Evolutionary conservation across 352 stramenopile species (phyloP).

Genomic region (Phytophthora cajani): DNA sequence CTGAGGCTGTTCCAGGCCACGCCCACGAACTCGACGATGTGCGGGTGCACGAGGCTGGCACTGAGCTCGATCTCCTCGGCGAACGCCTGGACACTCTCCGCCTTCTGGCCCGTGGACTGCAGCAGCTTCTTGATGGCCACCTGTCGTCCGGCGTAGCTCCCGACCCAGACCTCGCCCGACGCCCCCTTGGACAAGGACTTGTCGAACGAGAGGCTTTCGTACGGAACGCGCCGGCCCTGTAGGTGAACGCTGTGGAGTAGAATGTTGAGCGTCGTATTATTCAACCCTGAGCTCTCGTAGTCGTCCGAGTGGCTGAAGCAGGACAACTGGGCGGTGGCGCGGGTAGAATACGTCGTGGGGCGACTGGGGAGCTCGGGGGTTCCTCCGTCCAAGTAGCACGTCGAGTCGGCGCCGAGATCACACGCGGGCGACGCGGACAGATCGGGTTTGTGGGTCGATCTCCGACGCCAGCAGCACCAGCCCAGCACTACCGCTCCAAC

Average conservation of each 20-base stretch:
- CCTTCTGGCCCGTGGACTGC: slow-evolving; percentile 33
- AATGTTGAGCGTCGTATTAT: slow-evolving; percentile 25
- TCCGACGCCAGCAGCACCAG: slow-evolving; percentile 14
- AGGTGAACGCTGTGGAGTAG: slow-evolving; percentile 24
- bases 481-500: background rate
- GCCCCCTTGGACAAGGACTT: slow-evolving; percentile 37
- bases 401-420: slow-evolving; percentile 3
- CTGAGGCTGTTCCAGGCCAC: slow-evolving; percentile 57
- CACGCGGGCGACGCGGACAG: background rate
- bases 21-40: slow-evolving; percentile 57
- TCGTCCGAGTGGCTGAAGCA: slow-evolving; percentile 12
- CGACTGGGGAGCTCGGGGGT: slow-evolving; percentile 5
- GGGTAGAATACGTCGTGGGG: background rate
- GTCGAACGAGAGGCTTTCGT: slow-evolving; percentile 21
- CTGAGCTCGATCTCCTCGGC: slow-evolving; percentile 65
- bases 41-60: slow-evolving; percentile 50
- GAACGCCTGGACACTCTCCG: slow-evolving; percentile 42
- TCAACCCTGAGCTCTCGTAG: slow-evolving; percentile 21
- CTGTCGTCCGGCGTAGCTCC: slow-evolving; percentile 42
- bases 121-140: slow-evolving; percentile 54
- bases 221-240: slow-evolving; percentile 29
- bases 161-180: slow-evolving; percentile 56
- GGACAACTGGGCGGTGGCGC: slow-evolving; percentile 11
- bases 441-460: background rate
- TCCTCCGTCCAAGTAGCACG: slow-evolving; percentile 2